Evolutionary conservation across 345 rosid genomes (phyloP).

Genomic region (Geranium rotundifolium): DNA sequence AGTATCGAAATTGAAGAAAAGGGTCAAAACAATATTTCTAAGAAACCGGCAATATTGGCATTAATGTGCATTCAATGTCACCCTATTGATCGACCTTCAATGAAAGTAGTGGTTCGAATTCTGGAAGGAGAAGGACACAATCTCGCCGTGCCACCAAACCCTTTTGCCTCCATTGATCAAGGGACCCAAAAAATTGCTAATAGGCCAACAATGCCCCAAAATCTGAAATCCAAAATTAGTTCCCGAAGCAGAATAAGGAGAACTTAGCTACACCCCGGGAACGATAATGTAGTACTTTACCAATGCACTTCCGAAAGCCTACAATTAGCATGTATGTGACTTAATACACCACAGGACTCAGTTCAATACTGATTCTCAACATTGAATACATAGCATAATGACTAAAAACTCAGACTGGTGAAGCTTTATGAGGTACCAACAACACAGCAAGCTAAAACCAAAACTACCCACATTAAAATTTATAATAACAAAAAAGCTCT

Average conservation of each 20-base stretch:
- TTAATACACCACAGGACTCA: too few relatives aligned
- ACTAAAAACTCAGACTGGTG: background rate
- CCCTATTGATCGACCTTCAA: conserved; percentile 14
- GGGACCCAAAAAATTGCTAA: background rate
- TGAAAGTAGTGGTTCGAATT: conserved; percentile 16
- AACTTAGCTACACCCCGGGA: too few relatives aligned
- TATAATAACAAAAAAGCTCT: background rate
- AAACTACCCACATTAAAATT: background rate
- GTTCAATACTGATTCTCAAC: too few relatives aligned
- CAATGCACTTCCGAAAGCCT: too few relatives aligned
- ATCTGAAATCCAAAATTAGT: background rate
- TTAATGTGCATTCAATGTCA: conserved; percentile 8
- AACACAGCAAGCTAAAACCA: too few relatives aligned
- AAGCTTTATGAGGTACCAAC: too few relatives aligned
- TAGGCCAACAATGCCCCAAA: background rate
- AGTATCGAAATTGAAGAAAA: conserved; percentile 3
- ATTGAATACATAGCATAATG: too few relatives aligned
- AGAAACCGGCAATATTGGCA: conserved; percentile 10
- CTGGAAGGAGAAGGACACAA: conserved; percentile 9
- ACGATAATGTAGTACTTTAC: too few relatives aligned
- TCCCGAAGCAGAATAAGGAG: background rate
- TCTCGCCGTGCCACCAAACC: conserved; percentile 4
- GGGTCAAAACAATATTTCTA: conserved; percentile 7
- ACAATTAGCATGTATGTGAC: too few relatives aligned
- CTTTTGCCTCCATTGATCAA: conserved; percentile 6